phyloP scores from a whole-genome alignment of 2,329 filamentous ascomycete species.

The Sporothrix pallida region DNA sequence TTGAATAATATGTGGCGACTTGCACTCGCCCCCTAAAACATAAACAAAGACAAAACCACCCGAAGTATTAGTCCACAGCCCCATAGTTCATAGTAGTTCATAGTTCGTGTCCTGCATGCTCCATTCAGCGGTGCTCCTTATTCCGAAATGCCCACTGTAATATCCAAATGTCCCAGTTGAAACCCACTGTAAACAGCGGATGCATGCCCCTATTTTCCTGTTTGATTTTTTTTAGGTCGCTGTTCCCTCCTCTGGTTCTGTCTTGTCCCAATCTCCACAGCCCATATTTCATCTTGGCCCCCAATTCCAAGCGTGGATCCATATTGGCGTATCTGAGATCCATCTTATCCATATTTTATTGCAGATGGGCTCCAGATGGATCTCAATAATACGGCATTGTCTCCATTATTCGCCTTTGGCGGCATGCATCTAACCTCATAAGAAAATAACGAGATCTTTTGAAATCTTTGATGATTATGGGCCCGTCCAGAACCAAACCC shows the following conservation, averaged over 20 bases:
- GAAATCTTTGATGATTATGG: neutral
- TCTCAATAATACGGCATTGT: neutral
- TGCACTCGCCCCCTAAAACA: neutral
- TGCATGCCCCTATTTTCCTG: slow-evolving; percentile 15
- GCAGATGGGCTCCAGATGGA: neutral
- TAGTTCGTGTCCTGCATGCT: neutral
- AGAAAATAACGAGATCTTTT: too few species aligned
- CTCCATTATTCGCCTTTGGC: neutral
- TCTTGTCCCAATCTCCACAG: neutral
- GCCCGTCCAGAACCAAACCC: neutral
- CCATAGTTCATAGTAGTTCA: neutral
- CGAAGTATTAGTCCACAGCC: neutral
- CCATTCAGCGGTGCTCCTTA: neutral
- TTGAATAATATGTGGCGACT: neutral
- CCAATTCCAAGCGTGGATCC: too few species aligned
- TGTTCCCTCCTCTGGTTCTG: too few species aligned
- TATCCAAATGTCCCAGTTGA: neutral
- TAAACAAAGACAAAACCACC: slow-evolving; percentile 15
- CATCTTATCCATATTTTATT: neutral
- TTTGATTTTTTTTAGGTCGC: neutral
- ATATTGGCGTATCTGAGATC: neutral
- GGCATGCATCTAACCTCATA: neutral
- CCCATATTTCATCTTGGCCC: neutral
- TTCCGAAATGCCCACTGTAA: neutral
- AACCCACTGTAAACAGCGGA: slow-evolving; percentile 11